Percentiles rank a stretch among this genome's conserved stretches.
phyloP scores from a whole-genome alignment of 495 filamentous ascomycete species.

The Hyphodiscus hymeniophilus region DNA sequence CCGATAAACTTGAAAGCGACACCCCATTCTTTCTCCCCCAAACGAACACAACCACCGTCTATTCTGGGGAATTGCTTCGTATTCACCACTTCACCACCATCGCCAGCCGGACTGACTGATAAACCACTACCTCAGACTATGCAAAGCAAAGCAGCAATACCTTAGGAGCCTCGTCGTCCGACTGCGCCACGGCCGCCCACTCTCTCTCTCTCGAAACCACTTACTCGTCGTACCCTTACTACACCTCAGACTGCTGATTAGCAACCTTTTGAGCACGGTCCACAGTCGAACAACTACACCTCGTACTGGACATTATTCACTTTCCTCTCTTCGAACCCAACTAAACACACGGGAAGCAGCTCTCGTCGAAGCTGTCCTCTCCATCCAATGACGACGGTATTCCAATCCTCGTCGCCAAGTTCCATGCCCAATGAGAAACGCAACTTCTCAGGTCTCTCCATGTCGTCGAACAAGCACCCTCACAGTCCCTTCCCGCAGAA shows the following conservation, averaged over 20 bases:
- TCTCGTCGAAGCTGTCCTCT: constrained; percentile 16
- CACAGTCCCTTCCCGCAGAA: constrained; percentile 61
- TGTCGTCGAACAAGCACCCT: constrained; percentile 24
- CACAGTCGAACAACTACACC: neutral
- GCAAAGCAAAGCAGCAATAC: neutral
- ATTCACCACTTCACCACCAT: too few relatives aligned
- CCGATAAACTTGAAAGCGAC: too few relatives aligned
- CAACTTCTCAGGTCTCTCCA: constrained; percentile 20
- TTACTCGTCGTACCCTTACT: neutral
- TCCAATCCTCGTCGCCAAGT: constrained; percentile 19
- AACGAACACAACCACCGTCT: too few relatives aligned
- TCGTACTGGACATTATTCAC: neutral
- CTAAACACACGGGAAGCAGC: constrained; percentile 19
- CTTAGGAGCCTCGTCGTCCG: neutral
- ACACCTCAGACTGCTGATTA: neutral
- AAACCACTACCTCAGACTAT: neutral
- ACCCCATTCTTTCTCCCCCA: too few relatives aligned
- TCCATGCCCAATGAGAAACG: constrained; percentile 23
- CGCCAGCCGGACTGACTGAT: too few relatives aligned
- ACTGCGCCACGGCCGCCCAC: neutral
- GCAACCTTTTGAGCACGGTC: too few relatives aligned
- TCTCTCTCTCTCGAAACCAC: neutral
- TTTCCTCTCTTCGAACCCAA: neutral
- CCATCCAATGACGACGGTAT: constrained; percentile 20
- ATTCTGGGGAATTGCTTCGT: too few relatives aligned